A percentile compares a stretch with the other conserved stretches of the same genome.
Conservation (phyloP, 306 rosid genomes). For the Begonia loranthoides region DNA sequence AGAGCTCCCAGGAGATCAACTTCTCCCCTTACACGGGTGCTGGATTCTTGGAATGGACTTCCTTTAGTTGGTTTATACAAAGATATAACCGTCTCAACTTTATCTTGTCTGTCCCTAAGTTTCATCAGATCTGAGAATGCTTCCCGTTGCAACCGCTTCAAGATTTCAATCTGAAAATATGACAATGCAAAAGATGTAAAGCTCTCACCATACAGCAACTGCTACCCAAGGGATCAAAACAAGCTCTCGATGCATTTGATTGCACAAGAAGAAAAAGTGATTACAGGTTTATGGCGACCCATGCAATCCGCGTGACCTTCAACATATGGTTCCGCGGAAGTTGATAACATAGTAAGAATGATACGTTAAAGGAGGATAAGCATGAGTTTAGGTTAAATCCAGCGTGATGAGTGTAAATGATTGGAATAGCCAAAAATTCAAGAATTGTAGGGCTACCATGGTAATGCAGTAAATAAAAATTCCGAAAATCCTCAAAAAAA, state of each 20-base stretch:
- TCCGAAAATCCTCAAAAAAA: no score
- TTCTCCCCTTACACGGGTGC: slow-evolving; percentile 51
- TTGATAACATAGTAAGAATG: no score
- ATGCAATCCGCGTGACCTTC: no score
- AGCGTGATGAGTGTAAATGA: no score
- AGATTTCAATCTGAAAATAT: slow-evolving; percentile 57
- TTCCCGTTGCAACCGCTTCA: slow-evolving; percentile 85
- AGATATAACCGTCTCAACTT: slow-evolving; percentile 58
- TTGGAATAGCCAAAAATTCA: no score
- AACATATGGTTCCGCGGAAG: no score
- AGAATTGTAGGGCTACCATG: no score
- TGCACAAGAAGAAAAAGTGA: not conserved
- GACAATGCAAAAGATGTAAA: slow-evolving; percentile 6
- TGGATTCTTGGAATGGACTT: slow-evolving; percentile 57
- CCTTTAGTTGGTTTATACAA: slow-evolving; percentile 50
- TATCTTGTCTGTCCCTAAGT: slow-evolving; percentile 85
- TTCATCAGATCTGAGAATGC: slow-evolving; percentile 79
- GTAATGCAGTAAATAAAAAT: no score
- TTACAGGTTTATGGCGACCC: no score
- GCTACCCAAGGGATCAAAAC: slow-evolving; percentile 1
- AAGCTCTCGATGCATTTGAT: not conserved
- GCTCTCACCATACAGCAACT: not conserved
- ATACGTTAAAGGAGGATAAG: no score
- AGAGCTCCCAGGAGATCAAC: slow-evolving; percentile 60
- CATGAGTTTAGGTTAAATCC: no score